These are phyloP conservation scores for Dryadomyces quercus-mongolicae DNA, from an alignment of 2,329 filamentous ascomycete species.

Conservation along the genomic window DNA sequence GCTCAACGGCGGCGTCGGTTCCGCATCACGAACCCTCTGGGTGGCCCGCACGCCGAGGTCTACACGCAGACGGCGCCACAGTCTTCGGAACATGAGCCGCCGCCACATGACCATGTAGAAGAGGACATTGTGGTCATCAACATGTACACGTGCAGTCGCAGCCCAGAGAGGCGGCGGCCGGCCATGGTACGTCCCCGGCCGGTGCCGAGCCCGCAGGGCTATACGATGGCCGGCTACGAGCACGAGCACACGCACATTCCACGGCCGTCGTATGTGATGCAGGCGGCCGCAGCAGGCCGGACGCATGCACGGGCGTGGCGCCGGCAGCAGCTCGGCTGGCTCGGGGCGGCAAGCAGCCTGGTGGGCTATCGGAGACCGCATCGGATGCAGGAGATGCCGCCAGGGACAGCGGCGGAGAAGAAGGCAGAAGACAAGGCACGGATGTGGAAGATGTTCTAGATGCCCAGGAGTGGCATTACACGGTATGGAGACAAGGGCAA, in stretches of 20 bases:
- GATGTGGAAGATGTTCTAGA: not conserved
- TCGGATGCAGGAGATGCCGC: constrained; percentile 12
- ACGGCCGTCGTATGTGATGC: constrained; percentile 15
- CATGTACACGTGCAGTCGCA: not conserved
- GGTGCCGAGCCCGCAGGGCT: not conserved
- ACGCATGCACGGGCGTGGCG: constrained; percentile 25
- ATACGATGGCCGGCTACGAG: not conserved
- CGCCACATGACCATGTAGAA: not conserved
- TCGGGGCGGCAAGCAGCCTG: constrained; percentile 30
- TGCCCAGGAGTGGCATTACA: too few relatives aligned
- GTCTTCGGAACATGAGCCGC: not conserved
- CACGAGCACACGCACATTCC: not conserved
- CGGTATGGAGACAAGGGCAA: too few relatives aligned
- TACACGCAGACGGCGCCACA: not conserved
- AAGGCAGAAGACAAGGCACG: not conserved
- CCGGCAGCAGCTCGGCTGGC: constrained; percentile 32
- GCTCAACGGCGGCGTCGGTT: not conserved
- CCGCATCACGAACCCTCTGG: constrained; percentile 11
- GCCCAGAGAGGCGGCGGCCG: not conserved
- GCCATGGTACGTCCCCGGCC: not conserved
- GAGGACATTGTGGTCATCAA: not conserved
- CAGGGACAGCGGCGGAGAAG: constrained; percentile 8
- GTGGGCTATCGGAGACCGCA: constrained; percentile 19
- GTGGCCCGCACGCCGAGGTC: not conserved
- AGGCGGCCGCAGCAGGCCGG: constrained; percentile 16